phyloP scores from a whole-genome alignment of 225 moss, liverwort and hornwort species.

The Pseudisothecium myosuroides region DNA sequence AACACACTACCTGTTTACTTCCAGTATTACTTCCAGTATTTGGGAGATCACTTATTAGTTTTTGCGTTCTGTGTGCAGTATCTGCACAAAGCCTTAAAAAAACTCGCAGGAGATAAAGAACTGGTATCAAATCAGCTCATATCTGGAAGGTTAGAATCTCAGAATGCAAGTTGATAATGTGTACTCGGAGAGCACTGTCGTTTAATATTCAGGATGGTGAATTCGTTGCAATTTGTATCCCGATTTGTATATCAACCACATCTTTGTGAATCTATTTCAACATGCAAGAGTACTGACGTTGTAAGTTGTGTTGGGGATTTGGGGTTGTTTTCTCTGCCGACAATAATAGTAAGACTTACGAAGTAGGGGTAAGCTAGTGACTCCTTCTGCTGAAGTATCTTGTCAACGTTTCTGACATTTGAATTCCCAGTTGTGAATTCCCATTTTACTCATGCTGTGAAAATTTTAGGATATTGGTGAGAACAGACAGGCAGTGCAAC shows the following conservation, averaged over 20 bases:
- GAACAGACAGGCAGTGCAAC: background rate
- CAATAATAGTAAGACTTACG: slow-evolving; percentile 14
- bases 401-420: background rate
- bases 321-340: background rate
- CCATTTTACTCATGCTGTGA: background rate
- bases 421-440: background rate
- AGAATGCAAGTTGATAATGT: background rate
- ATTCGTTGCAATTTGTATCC: background rate
- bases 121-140: slow-evolving; percentile 28
- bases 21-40: background rate
- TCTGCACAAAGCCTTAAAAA: slow-evolving; percentile 37
- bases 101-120: slow-evolving; percentile 40
- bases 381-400: background rate
- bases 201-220: background rate
- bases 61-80: slow-evolving; percentile 5
- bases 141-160: slow-evolving; percentile 24
- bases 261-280: background rate
- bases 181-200: background rate
- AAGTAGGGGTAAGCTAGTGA: slow-evolving; percentile 25
- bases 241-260: no score
- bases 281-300: background rate
- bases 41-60: background rate
- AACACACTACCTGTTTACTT: background rate
- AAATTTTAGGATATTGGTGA: background rate
- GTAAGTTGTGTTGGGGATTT: background rate